phyloP scores from a whole-genome alignment of 768 basidiomycete genomes.

The Grammothele lineata region DNA sequence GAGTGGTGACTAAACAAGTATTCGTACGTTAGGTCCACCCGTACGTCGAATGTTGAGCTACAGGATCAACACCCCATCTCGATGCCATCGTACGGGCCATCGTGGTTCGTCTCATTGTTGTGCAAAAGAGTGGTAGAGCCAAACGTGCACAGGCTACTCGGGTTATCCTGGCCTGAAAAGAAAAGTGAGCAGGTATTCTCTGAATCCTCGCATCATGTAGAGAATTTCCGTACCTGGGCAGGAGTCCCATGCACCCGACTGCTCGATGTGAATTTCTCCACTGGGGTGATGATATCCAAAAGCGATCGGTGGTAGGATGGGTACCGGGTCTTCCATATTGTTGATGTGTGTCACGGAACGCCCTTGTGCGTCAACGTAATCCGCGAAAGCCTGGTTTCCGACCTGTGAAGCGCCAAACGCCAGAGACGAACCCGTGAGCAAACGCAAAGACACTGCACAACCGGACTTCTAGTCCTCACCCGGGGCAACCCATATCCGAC shows the following conservation, averaged over 20 bases:
- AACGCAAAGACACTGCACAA: too few species aligned
- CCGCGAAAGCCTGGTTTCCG: slow-evolving; percentile 58
- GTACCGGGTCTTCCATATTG: slow-evolving; percentile 42
- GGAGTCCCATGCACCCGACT: slow-evolving; percentile 42
- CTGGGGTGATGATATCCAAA: slow-evolving; percentile 44
- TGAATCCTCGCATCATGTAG: neutral
- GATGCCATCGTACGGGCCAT: slow-evolving; percentile 40
- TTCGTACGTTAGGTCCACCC: neutral
- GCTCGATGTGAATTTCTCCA: slow-evolving; percentile 36
- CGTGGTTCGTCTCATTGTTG: slow-evolving; percentile 41
- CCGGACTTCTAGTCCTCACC: slow-evolving; percentile 21
- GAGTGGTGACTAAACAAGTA: neutral
- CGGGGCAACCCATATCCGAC: slow-evolving; percentile 31
- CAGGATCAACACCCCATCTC: slow-evolving; percentile 21
- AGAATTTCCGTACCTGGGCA: slow-evolving; percentile 35
- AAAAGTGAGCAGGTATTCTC: neutral
- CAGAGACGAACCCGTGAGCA: neutral
- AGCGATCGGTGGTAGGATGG: slow-evolving; percentile 29
- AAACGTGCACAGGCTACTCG: slow-evolving; percentile 42
- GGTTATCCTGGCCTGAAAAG: slow-evolving; percentile 54
- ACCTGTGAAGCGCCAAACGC: slow-evolving; percentile 28
- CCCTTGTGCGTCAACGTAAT: slow-evolving; percentile 46
- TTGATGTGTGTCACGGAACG: slow-evolving; percentile 48
- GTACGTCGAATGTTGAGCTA: too few species aligned
- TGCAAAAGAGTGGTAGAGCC: slow-evolving; percentile 51